Conservation (phyloP, 179 eudicot genomes). For the Beta macrorhiza region DNA sequence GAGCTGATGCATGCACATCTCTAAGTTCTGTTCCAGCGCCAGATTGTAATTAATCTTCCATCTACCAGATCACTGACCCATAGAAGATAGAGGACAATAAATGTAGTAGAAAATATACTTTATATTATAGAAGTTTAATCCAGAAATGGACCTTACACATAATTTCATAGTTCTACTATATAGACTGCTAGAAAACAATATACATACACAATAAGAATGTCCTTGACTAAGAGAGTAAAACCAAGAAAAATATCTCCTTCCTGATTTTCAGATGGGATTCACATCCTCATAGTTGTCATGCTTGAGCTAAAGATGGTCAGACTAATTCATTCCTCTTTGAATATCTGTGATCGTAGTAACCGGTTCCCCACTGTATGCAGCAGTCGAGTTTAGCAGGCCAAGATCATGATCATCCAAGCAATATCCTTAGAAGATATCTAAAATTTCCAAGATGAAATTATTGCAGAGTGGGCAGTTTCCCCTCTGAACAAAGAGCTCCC, state of each 20-base stretch:
- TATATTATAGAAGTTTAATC: slow-evolving; percentile 4
- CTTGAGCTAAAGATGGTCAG: slow-evolving; percentile 9
- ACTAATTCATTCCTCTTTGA: slow-evolving; percentile 4
- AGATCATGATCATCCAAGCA: not conserved
- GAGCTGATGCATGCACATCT: not conserved
- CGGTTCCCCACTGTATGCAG: not conserved
- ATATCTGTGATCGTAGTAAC: not conserved
- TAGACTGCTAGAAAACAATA: slow-evolving; percentile 7
- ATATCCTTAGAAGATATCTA: slow-evolving; percentile 54
- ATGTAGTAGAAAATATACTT: not conserved
- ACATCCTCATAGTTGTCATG: slow-evolving; percentile 1
- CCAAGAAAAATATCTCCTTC: not conserved
- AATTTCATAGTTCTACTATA: not conserved
- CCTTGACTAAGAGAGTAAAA: not conserved
- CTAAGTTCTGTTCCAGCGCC: not conserved
- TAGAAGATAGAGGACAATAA: not conserved
- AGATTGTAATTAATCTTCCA: not conserved
- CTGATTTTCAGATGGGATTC: slow-evolving; percentile 10
- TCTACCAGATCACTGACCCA: not conserved
- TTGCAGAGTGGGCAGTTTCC: slow-evolving; percentile 77
- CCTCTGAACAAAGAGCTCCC: slow-evolving; percentile 67
- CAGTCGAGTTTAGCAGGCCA: slow-evolving; percentile 1
- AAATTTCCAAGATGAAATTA: slow-evolving; percentile 58
- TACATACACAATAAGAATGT: slow-evolving; percentile 6
- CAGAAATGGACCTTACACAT: slow-evolving; percentile 6